Base-by-base conservation (phyloP, 169 alveolate genomes). In the Amoebophrya sp. region DNA sequence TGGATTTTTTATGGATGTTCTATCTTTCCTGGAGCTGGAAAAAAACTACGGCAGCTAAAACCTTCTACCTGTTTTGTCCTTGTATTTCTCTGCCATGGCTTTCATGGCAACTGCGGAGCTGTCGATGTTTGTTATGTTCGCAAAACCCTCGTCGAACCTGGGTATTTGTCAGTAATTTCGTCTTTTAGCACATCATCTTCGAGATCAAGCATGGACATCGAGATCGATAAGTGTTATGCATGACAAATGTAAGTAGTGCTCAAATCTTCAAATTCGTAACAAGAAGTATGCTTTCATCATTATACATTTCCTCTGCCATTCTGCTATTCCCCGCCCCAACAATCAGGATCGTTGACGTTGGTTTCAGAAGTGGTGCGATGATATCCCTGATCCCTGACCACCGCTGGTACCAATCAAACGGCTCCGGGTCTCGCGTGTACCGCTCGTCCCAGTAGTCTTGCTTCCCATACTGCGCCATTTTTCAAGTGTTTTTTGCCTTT, bases 361-460 rank as follows among this genome's bases (percentile, higher is more conserved):
- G 96, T 33, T 94, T 93, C 93, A 96, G 91, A 89, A 95, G 95
- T 90, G 96, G 97, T n/a, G 95, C 92, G 83, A 96, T 91, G 40
- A 96, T 92, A 83, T 96, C 97, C 93, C 95, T 96, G 90, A 97
- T 92, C 10, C 97, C 97, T 33, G 95, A 94, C 94, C 96, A 96
- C 93, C 97, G 95, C 94, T 97, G 96, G 94, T 96, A 97, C 98
- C 99, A 97, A 92, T 97, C 99, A 93, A 96, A 96, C 23, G 98
- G 98, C 89, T 96, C 98, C 39, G 97, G 95, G 53, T 97, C 98
- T 96, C 96, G 95, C 93, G 97, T 95, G 94, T 97, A 97, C 91
- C 99, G 95, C 92, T 97, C 98, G 90, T 97, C 98, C 99, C 99
- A 96, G 89, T 95, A 95, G 83, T 96, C 98, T 29, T 91, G 88